These are phyloP conservation scores for Fusarium longipes DNA, from an alignment of 2,329 filamentous ascomycete species.

Conservation along the genomic window DNA sequence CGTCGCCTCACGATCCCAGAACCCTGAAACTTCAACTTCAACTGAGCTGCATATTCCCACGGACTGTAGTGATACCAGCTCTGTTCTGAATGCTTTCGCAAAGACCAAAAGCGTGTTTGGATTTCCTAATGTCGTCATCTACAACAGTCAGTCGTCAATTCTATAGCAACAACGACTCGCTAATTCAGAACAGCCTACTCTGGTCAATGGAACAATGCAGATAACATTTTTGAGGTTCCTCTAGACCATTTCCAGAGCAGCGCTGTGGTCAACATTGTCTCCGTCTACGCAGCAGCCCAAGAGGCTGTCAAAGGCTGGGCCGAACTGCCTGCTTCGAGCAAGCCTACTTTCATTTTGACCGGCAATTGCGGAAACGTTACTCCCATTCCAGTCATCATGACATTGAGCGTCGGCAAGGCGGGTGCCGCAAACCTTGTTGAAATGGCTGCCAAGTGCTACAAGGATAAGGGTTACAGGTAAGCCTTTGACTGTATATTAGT, in stretches of 20 bases:
- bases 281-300: slow-evolving; percentile 15
- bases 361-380: slow-evolving; percentile 11
- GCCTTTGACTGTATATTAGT: accelerated
- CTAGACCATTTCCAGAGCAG: neutral
- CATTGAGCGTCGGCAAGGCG: slow-evolving; percentile 14
- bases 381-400: neutral
- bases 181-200: neutral
- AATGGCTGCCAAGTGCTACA: slow-evolving; percentile 4
- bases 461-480: slow-evolving; percentile 1
- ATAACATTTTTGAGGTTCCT: neutral
- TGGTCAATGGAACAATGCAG: neutral
- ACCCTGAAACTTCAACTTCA: neutral
- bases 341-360: slow-evolving; percentile 2
- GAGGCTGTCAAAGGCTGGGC: slow-evolving; percentile 6
- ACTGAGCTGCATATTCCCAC: slow-evolving; percentile 3
- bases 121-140: slow-evolving; percentile 7
- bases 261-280: neutral
- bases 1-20: slow-evolving; percentile 5
- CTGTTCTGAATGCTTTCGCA: neutral
- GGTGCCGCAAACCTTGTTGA: slow-evolving; percentile 4
- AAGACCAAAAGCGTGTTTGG: slow-evolving; percentile 4
- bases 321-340: neutral
- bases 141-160: neutral
- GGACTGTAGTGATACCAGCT: neutral
- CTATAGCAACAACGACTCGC: accelerated